These are phyloP conservation scores for Cryptococcus sp. DNA, from an alignment of 1,284 basidiomycete species.

Conservation along the genomic window DNA sequence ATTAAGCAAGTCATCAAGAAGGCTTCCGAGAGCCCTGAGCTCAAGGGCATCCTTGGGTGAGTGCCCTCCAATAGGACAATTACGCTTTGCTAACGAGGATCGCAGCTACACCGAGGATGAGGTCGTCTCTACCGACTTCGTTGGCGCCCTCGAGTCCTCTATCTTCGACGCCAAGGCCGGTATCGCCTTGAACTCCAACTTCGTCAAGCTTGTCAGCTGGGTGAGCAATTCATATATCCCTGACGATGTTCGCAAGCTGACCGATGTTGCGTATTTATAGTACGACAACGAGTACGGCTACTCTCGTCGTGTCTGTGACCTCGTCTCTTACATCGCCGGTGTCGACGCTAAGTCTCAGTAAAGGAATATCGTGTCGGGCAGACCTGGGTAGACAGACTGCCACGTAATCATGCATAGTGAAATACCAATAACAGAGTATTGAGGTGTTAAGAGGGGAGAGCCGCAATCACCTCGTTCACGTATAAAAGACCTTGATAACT, in stretches of 20 bases:
- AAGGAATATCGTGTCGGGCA: not conserved
- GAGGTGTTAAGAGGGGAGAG: too few relatives aligned
- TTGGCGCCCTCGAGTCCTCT: constrained; percentile 74
- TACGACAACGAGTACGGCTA: constrained; percentile 80
- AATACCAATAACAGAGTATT: too few relatives aligned
- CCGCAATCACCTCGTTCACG: too few relatives aligned
- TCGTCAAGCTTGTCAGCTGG: constrained; percentile 95
- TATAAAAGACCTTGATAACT: too few relatives aligned
- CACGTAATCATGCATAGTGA: not conserved
- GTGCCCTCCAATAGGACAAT: not conserved
- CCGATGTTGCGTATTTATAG: constrained; percentile 53
- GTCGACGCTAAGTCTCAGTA: constrained; percentile 59
- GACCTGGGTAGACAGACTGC: too few relatives aligned
- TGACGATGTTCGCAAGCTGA: not conserved
- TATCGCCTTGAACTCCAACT: constrained; percentile 88
- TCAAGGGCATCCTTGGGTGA: constrained; percentile 75
- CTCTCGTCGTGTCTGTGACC: constrained; percentile 90
- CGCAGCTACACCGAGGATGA: constrained; percentile 83
- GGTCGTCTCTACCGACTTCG: constrained; percentile 93
- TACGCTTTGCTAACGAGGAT: not conserved
- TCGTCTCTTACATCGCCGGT: constrained; percentile 78
- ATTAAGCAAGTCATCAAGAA: constrained; percentile 88
- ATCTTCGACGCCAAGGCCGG: constrained; percentile 93
- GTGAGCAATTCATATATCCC: constrained; percentile 33
- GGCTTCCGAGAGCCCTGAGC: constrained; percentile 68